These are phyloP conservation scores for Cubamyces lactineus DNA, from an alignment of 768 basidiomycete genomes.

Conservation along the genomic window DNA sequence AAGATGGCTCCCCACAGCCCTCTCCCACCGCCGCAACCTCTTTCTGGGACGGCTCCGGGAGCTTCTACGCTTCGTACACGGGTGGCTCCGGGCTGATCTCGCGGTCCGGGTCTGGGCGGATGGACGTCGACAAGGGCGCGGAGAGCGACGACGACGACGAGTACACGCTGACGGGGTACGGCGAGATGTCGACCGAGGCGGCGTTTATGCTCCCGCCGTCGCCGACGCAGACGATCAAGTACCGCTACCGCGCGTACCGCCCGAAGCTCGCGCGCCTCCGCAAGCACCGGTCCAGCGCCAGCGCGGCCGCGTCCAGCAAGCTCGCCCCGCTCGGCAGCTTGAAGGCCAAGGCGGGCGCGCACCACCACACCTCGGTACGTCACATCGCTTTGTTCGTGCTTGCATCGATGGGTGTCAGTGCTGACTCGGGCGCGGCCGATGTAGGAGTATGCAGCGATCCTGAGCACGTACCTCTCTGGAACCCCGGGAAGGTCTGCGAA, in stretches of 20 bases:
- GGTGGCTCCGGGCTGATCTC: too few species aligned
- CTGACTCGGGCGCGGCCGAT: neutral
- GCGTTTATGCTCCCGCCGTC: constrained; percentile 24
- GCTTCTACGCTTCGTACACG: too few species aligned
- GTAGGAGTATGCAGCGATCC: constrained; percentile 16
- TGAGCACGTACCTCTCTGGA: constrained; percentile 13
- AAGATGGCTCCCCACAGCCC: constrained; percentile 12
- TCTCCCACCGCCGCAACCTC: constrained; percentile 12
- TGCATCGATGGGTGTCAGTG: too few species aligned
- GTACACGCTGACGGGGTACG: constrained; percentile 24
- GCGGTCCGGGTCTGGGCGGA: neutral
- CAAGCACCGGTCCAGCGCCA: constrained; percentile 17
- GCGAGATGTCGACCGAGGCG: constrained; percentile 17
- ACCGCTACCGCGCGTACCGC: constrained; percentile 26
- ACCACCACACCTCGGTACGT: constrained; percentile 15
- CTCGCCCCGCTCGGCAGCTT: neutral
- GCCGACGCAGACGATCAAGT: constrained; percentile 27
- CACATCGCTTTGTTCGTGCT: too few species aligned
- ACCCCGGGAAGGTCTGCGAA: constrained; percentile 14
- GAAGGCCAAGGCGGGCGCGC: constrained; percentile 17
- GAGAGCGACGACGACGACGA: constrained; percentile 17
- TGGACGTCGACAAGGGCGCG: neutral
- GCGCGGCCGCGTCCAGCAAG: constrained; percentile 5
- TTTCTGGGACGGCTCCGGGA: neutral
- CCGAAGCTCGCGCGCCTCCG: constrained; percentile 24